Conservation (phyloP, 2,329 filamentous ascomycete species). For the Colletotrichum incanum region DNA sequence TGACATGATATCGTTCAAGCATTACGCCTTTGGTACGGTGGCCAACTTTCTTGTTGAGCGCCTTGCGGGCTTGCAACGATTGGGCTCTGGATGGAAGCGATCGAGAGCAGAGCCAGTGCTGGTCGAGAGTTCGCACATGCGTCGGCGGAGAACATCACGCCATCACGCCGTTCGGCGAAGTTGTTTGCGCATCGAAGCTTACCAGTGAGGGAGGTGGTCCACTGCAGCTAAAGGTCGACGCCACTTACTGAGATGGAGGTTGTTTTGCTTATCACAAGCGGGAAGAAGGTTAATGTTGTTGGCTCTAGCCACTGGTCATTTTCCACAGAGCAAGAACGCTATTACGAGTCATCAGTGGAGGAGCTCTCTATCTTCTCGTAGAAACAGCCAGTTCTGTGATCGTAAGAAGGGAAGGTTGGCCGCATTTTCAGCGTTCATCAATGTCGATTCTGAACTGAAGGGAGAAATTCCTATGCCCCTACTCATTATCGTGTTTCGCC, state of each 20-base stretch:
- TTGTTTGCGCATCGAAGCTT: conserved; percentile 25
- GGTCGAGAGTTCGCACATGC: conserved; percentile 20
- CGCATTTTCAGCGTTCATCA: background rate
- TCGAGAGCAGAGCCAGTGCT: conserved; percentile 21
- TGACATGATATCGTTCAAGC: conserved; percentile 60
- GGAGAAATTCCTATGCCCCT: background rate
- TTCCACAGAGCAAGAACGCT: background rate
- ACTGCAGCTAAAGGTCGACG: conserved; percentile 15
- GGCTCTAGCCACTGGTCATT: conserved; percentile 33
- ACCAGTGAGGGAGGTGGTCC: background rate
- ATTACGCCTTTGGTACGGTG: conserved; percentile 59
- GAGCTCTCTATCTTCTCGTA: background rate
- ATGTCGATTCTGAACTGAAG: background rate
- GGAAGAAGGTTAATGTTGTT: conserved; percentile 7
- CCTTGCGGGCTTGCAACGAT: conserved; percentile 45
- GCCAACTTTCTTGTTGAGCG: conserved; percentile 55
- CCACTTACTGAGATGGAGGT: conserved; percentile 28
- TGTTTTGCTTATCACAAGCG: conserved; percentile 22
- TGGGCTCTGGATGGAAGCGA: conserved; percentile 48
- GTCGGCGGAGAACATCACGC: conserved; percentile 25
- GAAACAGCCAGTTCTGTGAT: background rate
- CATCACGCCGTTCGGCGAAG: conserved; percentile 23
- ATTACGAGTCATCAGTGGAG: conserved; percentile 32
- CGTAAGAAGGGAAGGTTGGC: background rate
- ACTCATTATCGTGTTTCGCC: background rate